These are phyloP conservation scores for Phytophthora niederhauseri DNA, from an alignment of 352 stramenopile species.

Conservation along the genomic window DNA sequence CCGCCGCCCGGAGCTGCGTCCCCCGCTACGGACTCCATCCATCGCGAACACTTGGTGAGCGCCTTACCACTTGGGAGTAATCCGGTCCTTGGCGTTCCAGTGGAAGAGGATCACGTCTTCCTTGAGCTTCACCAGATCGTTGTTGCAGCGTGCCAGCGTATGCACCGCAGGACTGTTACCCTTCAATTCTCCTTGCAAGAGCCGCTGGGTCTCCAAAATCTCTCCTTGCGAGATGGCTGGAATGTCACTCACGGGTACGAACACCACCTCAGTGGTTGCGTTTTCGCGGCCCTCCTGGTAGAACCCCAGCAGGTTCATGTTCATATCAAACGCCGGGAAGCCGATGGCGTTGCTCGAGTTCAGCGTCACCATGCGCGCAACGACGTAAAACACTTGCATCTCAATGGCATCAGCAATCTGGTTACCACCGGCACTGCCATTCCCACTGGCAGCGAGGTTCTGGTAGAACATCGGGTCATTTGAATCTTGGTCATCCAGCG, in stretches of 20 bases:
- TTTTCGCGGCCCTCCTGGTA: constrained; percentile 79
- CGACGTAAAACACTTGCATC: constrained; percentile 82
- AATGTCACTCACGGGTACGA: constrained; percentile 80
- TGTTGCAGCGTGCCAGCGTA: constrained; percentile 75
- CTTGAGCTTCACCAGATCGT: constrained; percentile 86
- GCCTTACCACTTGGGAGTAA: constrained; percentile 45
- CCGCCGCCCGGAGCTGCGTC: constrained; percentile 8
- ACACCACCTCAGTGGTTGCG: constrained; percentile 82
- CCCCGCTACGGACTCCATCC: background rate
- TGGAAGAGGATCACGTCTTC: constrained; percentile 88
- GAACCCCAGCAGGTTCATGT: constrained; percentile 78
- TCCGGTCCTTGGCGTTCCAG: constrained; percentile 81
- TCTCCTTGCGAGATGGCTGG: constrained; percentile 73
- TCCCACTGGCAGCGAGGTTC: constrained; percentile 43
- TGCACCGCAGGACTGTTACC: constrained; percentile 73
- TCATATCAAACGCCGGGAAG: constrained; percentile 76
- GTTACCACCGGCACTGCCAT: constrained; percentile 35
- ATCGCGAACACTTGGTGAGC: constrained; percentile 19
- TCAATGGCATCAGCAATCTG: constrained; percentile 78
- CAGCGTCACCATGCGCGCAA: constrained; percentile 78
- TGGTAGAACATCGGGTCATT: constrained; percentile 70
- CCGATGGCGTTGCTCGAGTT: constrained; percentile 74
- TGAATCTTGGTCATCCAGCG: constrained; percentile 70
- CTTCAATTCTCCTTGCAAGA: constrained; percentile 75
- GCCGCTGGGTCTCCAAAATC: constrained; percentile 67